Percentiles rank a stretch among this genome's conserved stretches.
Evolutionary conservation across 495 filamentous ascomycete species (phyloP).

Genomic region (Podospora didyma): DNA sequence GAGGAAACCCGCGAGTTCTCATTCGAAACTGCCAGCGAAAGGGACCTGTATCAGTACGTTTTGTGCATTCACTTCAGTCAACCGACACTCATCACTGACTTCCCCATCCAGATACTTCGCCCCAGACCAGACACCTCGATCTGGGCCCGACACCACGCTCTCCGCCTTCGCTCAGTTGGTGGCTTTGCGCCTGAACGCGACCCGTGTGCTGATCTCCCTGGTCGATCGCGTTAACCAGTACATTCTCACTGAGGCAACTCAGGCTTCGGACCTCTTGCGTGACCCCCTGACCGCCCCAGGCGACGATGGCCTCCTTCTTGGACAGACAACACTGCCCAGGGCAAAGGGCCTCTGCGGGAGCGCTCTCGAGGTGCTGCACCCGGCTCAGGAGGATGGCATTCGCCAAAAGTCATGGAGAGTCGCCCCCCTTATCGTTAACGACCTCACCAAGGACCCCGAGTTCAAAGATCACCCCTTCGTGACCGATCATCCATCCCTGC

Average conservation of each 20-base stretch:
- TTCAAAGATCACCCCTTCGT: constrained; percentile 15
- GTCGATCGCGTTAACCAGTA: constrained; percentile 14
- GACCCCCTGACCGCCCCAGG: constrained; percentile 3
- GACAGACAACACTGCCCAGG: constrained; percentile 12
- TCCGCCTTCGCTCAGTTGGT: constrained; percentile 12
- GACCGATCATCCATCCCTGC: constrained; percentile 12
- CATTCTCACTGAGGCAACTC: constrained; percentile 20
- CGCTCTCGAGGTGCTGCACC: constrained; percentile 8
- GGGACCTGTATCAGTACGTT: neutral
- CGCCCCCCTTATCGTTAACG: constrained; percentile 12
- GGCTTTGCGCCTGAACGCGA: constrained; percentile 9
- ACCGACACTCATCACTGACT: neutral
- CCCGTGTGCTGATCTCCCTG: constrained; percentile 13
- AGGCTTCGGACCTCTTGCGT: constrained; percentile 8
- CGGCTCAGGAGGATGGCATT: neutral
- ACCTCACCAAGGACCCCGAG: constrained; percentile 10
- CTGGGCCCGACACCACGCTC: constrained; percentile 2
- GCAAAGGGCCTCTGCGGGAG: constrained; percentile 15
- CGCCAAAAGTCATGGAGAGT: neutral
- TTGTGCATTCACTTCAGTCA: neutral
- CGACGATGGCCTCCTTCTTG: constrained; percentile 9
- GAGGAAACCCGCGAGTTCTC: neutral
- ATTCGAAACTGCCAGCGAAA: neutral
- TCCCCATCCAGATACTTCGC: constrained; percentile 5
- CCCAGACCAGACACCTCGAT: neutral